A percentile compares a stretch with the other conserved stretches of the same genome.
Conservation (phyloP, 352 stramenopile genomes). For the Phytophthora pini region DNA sequence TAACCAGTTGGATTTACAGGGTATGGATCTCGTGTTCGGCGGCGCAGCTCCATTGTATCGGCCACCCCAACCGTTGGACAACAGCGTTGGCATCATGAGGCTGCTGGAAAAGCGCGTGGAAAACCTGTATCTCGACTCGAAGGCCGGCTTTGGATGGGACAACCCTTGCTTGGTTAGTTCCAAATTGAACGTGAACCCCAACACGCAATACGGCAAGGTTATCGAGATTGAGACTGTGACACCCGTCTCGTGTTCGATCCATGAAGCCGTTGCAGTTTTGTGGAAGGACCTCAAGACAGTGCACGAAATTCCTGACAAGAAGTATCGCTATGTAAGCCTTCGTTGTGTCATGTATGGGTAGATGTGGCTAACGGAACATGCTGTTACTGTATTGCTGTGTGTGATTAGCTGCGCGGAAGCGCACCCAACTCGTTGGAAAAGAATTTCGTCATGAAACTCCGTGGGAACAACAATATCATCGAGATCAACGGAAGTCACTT, state of each 20-base stretch:
- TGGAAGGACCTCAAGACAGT: constrained; percentile 26
- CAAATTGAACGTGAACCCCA: constrained; percentile 22
- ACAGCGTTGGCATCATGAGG: constrained; percentile 10
- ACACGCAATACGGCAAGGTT: constrained; percentile 27
- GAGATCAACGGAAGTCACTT: constrained; percentile 24
- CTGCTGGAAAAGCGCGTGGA: constrained; percentile 20
- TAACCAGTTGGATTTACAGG: constrained; percentile 11
- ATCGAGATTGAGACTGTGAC: constrained; percentile 32
- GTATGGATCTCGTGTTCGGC: constrained; percentile 26
- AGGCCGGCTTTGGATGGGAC: constrained; percentile 10
- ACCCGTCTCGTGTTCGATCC: constrained; percentile 19
- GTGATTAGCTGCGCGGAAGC: constrained; percentile 19
- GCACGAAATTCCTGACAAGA: constrained; percentile 28
- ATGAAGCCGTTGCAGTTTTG: constrained; percentile 19
- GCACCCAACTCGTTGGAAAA: constrained; percentile 30
- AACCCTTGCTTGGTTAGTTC: constrained; percentile 16
- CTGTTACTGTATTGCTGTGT: background rate
- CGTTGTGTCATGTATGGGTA: background rate
- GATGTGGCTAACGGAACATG: background rate
- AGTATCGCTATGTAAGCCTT: constrained; percentile 28
- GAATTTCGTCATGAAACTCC: constrained; percentile 31
- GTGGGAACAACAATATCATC: constrained; percentile 15
- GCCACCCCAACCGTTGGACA: background rate
- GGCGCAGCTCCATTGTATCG: constrained; percentile 4
- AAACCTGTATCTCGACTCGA: constrained; percentile 13